These are phyloP conservation scores for Alternaria gansuensis DNA, from an alignment of 2,329 filamentous ascomycete species.

Conservation along the genomic window DNA sequence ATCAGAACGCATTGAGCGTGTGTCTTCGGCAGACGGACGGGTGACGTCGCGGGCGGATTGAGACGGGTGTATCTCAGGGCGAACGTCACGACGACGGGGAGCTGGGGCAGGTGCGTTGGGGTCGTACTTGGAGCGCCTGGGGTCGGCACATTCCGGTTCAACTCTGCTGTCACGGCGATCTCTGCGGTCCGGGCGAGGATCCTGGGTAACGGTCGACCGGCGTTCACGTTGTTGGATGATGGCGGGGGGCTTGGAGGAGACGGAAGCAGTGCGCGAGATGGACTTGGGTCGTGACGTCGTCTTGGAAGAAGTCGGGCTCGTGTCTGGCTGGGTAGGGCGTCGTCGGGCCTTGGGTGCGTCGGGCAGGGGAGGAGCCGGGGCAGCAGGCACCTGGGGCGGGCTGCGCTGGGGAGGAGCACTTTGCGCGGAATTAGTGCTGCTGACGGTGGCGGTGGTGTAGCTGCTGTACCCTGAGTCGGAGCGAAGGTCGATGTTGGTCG, in stretches of 20 bases:
- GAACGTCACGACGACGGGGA: slow-evolving; percentile 17
- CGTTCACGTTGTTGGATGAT: slow-evolving; percentile 11
- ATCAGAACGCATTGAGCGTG: slow-evolving; percentile 45
- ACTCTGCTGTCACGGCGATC: slow-evolving; percentile 24
- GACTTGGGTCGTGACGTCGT: slow-evolving; percentile 39
- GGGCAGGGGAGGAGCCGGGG: slow-evolving; percentile 30
- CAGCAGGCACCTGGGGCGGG: slow-evolving; percentile 35
- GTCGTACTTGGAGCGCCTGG: slow-evolving; percentile 44
- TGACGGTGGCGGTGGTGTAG: slow-evolving; percentile 63
- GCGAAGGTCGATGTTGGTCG: slow-evolving; percentile 57
- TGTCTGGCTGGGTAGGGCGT: slow-evolving; percentile 28
- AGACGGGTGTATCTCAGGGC: slow-evolving; percentile 31
- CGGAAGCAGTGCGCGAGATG: slow-evolving; percentile 37
- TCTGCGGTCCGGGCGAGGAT: slow-evolving; percentile 16
- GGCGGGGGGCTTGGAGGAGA: slow-evolving; percentile 33
- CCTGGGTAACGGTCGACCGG: slow-evolving; percentile 16
- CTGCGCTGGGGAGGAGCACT: slow-evolving; percentile 47
- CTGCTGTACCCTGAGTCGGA: slow-evolving; percentile 72
- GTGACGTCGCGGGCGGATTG: slow-evolving; percentile 45
- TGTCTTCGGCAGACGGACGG: slow-evolving; percentile 34
- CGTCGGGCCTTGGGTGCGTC: slow-evolving; percentile 31
- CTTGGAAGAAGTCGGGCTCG: slow-evolving; percentile 20
- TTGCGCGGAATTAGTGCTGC: slow-evolving; percentile 62
- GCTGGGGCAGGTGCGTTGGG: slow-evolving; percentile 28
- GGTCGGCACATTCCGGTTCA: slow-evolving; percentile 47